Percentiles rank a stretch among this genome's conserved stretches.
Evolutionary conservation across 306 rosid species (phyloP).

Genomic region (Inga leiocalycina): DNA sequence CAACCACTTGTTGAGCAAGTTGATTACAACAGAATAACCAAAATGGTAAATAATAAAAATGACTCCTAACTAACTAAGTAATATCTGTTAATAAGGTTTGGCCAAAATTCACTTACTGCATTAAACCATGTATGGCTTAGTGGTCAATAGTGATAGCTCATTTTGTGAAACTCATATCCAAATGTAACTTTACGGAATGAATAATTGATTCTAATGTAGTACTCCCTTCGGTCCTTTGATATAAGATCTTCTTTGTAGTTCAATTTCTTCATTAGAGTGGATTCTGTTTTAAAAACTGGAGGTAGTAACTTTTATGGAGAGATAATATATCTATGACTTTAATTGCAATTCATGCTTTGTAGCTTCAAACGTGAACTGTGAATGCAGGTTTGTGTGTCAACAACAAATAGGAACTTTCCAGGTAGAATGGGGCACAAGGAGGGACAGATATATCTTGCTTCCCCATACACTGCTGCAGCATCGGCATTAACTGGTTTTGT

Average conservation of each 20-base stretch:
- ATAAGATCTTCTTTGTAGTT: too few relatives aligned
- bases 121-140: neutral
- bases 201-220: neutral
- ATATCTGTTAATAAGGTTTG: too few relatives aligned
- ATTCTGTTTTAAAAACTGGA: too few relatives aligned
- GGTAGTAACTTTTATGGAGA: neutral
- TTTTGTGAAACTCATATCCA: neutral
- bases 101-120: neutral
- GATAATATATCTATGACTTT: neutral
- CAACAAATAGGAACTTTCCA: slow-evolving; percentile 82
- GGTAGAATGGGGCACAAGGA: slow-evolving; percentile 93
- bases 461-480: slow-evolving; percentile 91
- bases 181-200: neutral
- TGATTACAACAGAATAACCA: too few relatives aligned
- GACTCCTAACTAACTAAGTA: too few relatives aligned
- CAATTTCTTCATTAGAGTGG: too few relatives aligned
- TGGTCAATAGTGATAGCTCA: neutral
- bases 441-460: slow-evolving; percentile 85
- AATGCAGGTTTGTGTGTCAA: slow-evolving; percentile 66
- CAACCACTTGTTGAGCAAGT: too few relatives aligned
- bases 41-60: too few relatives aligned
- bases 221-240: too few relatives aligned
- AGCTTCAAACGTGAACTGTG: neutral
- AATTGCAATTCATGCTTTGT: neutral
- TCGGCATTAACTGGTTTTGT: slow-evolving; percentile 89